Evolutionary conservation across 2,329 filamentous ascomycete species (phyloP), one percentile per base, ranked within the genome.

Genomic region (Penicillium sp.): DNA sequence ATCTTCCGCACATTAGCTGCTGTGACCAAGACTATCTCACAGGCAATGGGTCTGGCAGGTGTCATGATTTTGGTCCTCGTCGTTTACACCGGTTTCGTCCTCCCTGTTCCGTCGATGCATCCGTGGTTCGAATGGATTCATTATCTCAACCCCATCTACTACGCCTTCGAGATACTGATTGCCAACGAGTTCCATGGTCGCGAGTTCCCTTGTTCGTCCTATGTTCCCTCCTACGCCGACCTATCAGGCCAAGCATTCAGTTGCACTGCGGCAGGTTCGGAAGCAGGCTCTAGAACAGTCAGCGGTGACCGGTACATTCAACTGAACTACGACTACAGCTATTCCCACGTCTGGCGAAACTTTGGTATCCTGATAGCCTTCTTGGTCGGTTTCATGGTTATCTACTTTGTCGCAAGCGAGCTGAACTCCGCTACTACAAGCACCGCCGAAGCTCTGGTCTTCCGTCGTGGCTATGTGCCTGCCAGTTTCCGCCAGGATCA

Each of bases 81-180:
- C 18, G 74, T 88, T n/a, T 84, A 72, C 50, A 71, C 85, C 13
- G 77, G 76, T 18, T 79, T 78, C 53, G 71, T 73, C 2, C 63
- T 79, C 10, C 76, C 75, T 2, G 65, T 69, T 3, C 69, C 66
- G 2, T 65, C 92, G 73, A 93, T 90, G 88, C 81, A 88, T 11
- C 83, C 78, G 0, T 96, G 90, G 89, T 89, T 88, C 66, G 81
- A 85, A 56, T 95, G 90, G 90, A 83, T 95, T 52, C 88, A 87
- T 69, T 92, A 89, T 70, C 76, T 93, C 38, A 88, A 94, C 57
- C 89, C 90, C 3, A 81, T 95, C 4, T 85, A 83, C 3, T 95
- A 94, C 59, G 85, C 86, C 0, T 96, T 95, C 65, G 90, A 96
- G 70, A 78, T 87, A 0, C 79, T 96, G 22, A 87, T 94, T 79